These are phyloP conservation scores for Cucurbita maxima DNA, from an alignment of 306 rosid genomes.

Conservation along the genomic window DNA sequence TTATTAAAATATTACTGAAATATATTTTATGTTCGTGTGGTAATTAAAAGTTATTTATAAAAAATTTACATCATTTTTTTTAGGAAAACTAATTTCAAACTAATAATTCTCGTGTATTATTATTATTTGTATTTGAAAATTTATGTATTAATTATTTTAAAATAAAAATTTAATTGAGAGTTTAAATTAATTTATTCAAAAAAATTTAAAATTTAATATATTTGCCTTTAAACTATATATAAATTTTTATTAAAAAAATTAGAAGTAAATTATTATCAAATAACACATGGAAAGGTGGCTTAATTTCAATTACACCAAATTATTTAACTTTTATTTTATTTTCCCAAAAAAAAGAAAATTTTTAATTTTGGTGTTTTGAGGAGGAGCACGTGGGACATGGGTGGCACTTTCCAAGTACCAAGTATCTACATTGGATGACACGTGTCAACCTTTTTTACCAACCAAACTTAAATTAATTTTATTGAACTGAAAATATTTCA, in stretches of 20 bases:
- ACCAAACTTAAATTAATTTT: not conserved
- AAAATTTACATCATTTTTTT: too few relatives aligned
- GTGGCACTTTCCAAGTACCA: not conserved
- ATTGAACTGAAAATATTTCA: not conserved
- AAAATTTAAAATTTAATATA: too few relatives aligned
- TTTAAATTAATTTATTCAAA: too few relatives aligned
- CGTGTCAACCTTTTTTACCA: not conserved
- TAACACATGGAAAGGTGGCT: too few relatives aligned
- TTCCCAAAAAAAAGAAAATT: not conserved
- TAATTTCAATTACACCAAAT: not conserved
- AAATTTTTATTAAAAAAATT: too few relatives aligned
- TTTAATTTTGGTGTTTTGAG: not conserved
- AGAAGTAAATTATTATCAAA: too few relatives aligned
- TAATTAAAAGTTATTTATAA: not conserved
- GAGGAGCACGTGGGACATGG: conserved; percentile 3
- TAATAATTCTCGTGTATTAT: too few relatives aligned
- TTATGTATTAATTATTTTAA: too few relatives aligned
- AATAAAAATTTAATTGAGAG: too few relatives aligned
- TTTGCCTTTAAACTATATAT: too few relatives aligned
- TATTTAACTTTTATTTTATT: not conserved
- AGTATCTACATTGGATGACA: not conserved
- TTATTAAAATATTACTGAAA: not conserved
- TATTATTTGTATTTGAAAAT: too few relatives aligned
- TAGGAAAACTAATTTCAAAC: too few relatives aligned
- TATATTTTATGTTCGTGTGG: not conserved